Base-by-base conservation (phyloP, 1,284 basidiomycete genomes). In the Veloboletus limbatus region DNA sequence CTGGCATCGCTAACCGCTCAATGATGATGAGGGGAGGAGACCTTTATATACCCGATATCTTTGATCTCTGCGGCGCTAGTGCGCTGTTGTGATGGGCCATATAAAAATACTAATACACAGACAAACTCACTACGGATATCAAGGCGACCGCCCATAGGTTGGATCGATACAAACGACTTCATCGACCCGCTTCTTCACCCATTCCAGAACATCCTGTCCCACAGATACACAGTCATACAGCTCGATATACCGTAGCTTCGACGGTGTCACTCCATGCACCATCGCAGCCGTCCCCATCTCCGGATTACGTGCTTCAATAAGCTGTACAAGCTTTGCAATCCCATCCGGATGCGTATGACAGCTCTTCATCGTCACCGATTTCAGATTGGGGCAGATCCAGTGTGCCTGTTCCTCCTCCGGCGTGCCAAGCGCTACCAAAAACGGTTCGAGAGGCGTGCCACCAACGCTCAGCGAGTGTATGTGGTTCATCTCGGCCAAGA, bases 291-390 rank as follows among this genome's bases (percentile, higher is more conserved):
- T 61, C 52, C 54, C 56, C 43, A 56, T 58, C 39, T 75, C 74
- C 0, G 85, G 85, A 59, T 87, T 88, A 35, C 85, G 71, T 42
- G 75, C 74, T 35, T 85, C 82, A 27, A 88, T 73, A 67, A 86
- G 73, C 57, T 78, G 75, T 21, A 88, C 81, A 9, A 88, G 72
- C 62, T 82, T 82, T 32, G 71, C 68, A 18, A 83, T 73, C 18
- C 79, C 79, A 42, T 86, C 82, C 20, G 69, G 69, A 54, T 82
- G 78, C 31, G 75, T 69, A 57, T 80, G 78, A 58, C 83, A 85
- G 25, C 70, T 76, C 51, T 76, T 75, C 70, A 87, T 68, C 21
- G 74, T 74, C 42, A 88, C 69, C 22, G 70, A 67, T 48, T 70
- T 71, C 35, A 88, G 68, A 42, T 70, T 71, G 8, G 84, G 82